A percentile compares a stretch with the other conserved stretches of the same genome.
phyloP scores from a whole-genome alignment of 192 early-diverging fungal species.

The Umbelopsis vinacea region DNA sequence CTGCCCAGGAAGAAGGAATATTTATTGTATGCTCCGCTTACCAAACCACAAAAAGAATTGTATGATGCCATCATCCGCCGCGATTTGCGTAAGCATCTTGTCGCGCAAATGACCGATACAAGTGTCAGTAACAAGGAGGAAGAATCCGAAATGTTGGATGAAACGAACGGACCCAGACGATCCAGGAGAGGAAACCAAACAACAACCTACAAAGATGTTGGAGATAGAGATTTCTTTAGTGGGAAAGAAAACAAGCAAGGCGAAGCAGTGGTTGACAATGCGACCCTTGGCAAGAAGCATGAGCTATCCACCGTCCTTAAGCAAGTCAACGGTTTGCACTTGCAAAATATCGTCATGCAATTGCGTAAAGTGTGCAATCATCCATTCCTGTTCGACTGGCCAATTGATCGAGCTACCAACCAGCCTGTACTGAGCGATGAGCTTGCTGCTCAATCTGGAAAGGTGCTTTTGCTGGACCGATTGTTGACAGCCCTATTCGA shows the following conservation, averaged over 20 bases:
- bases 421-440: slow-evolving; percentile 52
- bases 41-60: slow-evolving; percentile 69
- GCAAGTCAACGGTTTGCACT: slow-evolving; percentile 68
- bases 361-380: slow-evolving; percentile 91
- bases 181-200: slow-evolving; percentile 50
- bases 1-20: slow-evolving; percentile 94
- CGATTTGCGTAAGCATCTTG: slow-evolving; percentile 66
- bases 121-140: slow-evolving; percentile 25
- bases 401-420: slow-evolving; percentile 64
- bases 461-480: slow-evolving; percentile 84
- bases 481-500: slow-evolving; percentile 80
- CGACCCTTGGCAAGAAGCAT: slow-evolving; percentile 26
- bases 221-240: slow-evolving; percentile 35
- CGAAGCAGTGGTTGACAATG: neutral
- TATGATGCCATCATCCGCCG: slow-evolving; percentile 70
- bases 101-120: slow-evolving; percentile 31
- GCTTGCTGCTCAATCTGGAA: slow-evolving; percentile 79
- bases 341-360: slow-evolving; percentile 92
- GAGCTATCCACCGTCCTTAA: slow-evolving; percentile 29
- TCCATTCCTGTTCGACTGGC: slow-evolving; percentile 83
- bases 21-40: slow-evolving; percentile 77
- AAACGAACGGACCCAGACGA: slow-evolving; percentile 51
- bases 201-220: slow-evolving; percentile 43
- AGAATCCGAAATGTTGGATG: slow-evolving; percentile 20
- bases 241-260: slow-evolving; percentile 30